These are phyloP conservation scores for slime mould (Dictyostelium discoideum) DNA, from an alignment of 78 protist species.

Conservation along the genomic window DNA sequence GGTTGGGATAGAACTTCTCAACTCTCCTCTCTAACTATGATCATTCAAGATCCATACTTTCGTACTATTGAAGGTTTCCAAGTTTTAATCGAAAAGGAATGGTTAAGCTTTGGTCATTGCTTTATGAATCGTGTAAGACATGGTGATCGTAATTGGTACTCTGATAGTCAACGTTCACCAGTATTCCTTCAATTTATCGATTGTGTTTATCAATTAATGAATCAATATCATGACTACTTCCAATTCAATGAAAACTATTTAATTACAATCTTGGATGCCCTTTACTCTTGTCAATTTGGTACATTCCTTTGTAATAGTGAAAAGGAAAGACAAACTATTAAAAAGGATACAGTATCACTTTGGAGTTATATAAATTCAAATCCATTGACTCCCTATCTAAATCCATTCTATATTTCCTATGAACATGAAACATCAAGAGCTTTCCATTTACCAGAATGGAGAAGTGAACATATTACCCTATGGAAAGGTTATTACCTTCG, in stretches of 20 bases:
- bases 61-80: slow-evolving; percentile 94
- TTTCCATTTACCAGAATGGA: slow-evolving; percentile 41
- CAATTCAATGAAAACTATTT: slow-evolving; percentile 92
- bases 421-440: background rate
- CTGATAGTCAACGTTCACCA: slow-evolving; percentile 89
- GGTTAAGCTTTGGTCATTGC: slow-evolving; percentile 95
- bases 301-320: slow-evolving; percentile 89
- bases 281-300: slow-evolving; percentile 86
- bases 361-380: slow-evolving; percentile 62
- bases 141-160: slow-evolving; percentile 56
- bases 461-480: slow-evolving; percentile 36
- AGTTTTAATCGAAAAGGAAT: slow-evolving; percentile 95
- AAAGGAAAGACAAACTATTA: slow-evolving; percentile 50
- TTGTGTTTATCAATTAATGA: slow-evolving; percentile 87
- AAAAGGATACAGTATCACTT: slow-evolving; percentile 46
- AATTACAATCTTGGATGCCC: slow-evolving; percentile 57
- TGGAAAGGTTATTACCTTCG: slow-evolving; percentile 66
- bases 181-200: slow-evolving; percentile 96
- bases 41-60: slow-evolving; percentile 93
- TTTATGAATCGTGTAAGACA: slow-evolving; percentile 81
- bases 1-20: slow-evolving; percentile 96
- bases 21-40: slow-evolving; percentile 74
- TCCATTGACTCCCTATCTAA: slow-evolving; percentile 1
- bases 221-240: slow-evolving; percentile 88
- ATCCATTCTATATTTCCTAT: slow-evolving; percentile 25